These are phyloP conservation scores for Tubosaeta sp. DNA, from an alignment of 768 basidiomycete species.

Conservation along the genomic window DNA sequence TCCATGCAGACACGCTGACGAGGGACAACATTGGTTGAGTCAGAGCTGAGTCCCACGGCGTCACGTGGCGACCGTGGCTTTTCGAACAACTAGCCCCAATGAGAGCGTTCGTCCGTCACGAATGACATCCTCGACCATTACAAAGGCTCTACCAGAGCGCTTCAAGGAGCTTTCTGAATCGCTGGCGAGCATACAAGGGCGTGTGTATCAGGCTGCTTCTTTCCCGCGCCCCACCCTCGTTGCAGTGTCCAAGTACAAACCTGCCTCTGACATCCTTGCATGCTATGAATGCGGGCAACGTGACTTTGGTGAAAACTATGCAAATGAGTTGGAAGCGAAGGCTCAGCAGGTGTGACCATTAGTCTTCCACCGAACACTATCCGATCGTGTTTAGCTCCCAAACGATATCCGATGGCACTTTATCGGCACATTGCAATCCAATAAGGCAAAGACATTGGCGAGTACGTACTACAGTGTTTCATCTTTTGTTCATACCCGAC, in stretches of 20 bases:
- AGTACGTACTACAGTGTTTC: conserved; percentile 39
- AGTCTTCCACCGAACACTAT: neutral
- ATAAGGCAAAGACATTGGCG: conserved; percentile 88
- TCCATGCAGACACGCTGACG: conserved; percentile 20
- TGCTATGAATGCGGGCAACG: conserved; percentile 79
- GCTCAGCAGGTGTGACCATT: conserved; percentile 54
- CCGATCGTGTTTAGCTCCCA: conserved; percentile 58
- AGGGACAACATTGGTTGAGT: conserved; percentile 19
- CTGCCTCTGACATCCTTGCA: conserved; percentile 78
- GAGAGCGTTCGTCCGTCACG: conserved; percentile 2
- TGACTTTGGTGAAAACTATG: conserved; percentile 98
- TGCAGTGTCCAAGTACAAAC: conserved; percentile 93
- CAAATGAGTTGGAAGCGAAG: conserved; percentile 88
- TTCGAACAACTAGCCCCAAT: neutral
- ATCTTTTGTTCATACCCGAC: conserved; percentile 3
- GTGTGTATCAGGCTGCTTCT: conserved; percentile 38
- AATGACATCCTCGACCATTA: conserved; percentile 17
- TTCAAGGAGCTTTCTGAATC: conserved; percentile 49
- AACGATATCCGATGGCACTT: conserved; percentile 93
- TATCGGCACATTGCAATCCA: conserved; percentile 89
- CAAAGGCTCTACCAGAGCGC: conserved; percentile 37
- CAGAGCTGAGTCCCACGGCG: neutral
- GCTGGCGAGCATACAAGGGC: conserved; percentile 48
- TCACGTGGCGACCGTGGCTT: conserved; percentile 17
- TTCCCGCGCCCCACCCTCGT: conserved; percentile 49